phyloP scores from a whole-genome alignment of 805 yeast genomes.

The Ogataea minuta region DNA sequence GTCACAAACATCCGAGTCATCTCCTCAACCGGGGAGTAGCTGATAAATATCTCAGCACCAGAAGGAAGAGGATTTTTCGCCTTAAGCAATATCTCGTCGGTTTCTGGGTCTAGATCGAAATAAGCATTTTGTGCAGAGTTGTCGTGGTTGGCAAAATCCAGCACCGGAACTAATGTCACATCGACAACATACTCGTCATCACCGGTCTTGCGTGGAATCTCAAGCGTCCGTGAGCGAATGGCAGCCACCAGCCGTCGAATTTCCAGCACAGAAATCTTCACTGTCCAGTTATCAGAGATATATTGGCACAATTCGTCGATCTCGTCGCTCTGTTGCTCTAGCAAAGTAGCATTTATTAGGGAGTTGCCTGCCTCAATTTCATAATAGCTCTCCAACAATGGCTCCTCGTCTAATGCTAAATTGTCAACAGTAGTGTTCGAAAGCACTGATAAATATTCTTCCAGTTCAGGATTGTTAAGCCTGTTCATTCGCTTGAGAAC shows the following conservation, averaged over 20 bases:
- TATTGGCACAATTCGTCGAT: constrained; percentile 17
- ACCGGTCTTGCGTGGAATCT: constrained; percentile 49
- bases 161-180: constrained; percentile 59
- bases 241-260: constrained; percentile 36
- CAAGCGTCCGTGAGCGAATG: constrained; percentile 58
- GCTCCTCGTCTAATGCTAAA: constrained; percentile 29
- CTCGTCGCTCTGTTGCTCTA: constrained; percentile 15
- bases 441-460: constrained; percentile 35
- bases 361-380: constrained; percentile 15
- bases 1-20: constrained; percentile 37
- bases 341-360: constrained; percentile 11
- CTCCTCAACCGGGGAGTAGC: constrained; percentile 45
- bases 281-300: constrained; percentile 20
- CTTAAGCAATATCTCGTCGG: constrained; percentile 2
- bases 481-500: constrained; percentile 9
- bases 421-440: constrained; percentile 32
- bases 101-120: constrained; percentile 44
- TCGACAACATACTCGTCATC: constrained; percentile 44
- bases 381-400: constrained; percentile 23
- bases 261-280: constrained; percentile 12
- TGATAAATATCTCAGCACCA: constrained; percentile 40
- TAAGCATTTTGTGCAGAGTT: constrained; percentile 45
- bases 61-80: not conserved
- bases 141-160: constrained; percentile 68
- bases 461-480: constrained; percentile 6